Conservation (phyloP, 2,329 filamentous ascomycete genomes). For the Fusarium liriodendri region DNA sequence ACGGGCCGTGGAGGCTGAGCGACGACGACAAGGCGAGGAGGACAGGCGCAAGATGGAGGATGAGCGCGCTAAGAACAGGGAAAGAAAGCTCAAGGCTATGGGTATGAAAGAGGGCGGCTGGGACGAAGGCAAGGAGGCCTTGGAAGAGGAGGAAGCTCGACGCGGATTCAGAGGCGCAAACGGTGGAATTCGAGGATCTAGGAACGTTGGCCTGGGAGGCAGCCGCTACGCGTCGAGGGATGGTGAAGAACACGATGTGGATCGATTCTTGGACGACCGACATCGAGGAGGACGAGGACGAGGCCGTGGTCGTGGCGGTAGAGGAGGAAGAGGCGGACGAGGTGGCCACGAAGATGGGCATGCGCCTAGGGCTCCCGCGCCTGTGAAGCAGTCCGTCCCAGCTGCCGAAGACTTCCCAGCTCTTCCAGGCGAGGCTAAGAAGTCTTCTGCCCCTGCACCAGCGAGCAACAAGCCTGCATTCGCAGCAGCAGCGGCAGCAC, state of each 20-base stretch:
- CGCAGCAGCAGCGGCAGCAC: slow-evolving; percentile 44
- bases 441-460: slow-evolving; percentile 27
- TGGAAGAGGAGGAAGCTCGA: slow-evolving; percentile 54
- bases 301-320: slow-evolving; percentile 49
- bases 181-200: slow-evolving; percentile 54
- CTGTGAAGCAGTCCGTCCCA: slow-evolving; percentile 42
- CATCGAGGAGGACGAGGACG: slow-evolving; percentile 48
- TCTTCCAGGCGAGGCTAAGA: slow-evolving; percentile 46
- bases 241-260: slow-evolving; percentile 49
- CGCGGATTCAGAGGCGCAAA: slow-evolving; percentile 57
- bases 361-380: slow-evolving; percentile 33
- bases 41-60: slow-evolving; percentile 65
- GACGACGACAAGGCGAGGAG: slow-evolving; percentile 63
- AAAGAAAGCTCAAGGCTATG: slow-evolving; percentile 71
- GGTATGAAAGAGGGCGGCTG: slow-evolving; percentile 64
- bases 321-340: slow-evolving; percentile 49
- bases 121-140: slow-evolving; percentile 68
- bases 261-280: slow-evolving; percentile 52
- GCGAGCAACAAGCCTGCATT: slow-evolving; percentile 41
- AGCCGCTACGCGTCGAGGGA: slow-evolving; percentile 56
- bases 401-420: slow-evolving; percentile 51
- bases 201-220: slow-evolving; percentile 51
- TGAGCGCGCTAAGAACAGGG: slow-evolving; percentile 69
- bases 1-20: slow-evolving; percentile 64
- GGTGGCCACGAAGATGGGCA: slow-evolving; percentile 40